A percentile compares a stretch with the other conserved stretches of the same genome.
These are phyloP conservation scores for Coniochaeta ligniaria DNA, from an alignment of 2,329 filamentous ascomycete species.

Conservation along the genomic window DNA sequence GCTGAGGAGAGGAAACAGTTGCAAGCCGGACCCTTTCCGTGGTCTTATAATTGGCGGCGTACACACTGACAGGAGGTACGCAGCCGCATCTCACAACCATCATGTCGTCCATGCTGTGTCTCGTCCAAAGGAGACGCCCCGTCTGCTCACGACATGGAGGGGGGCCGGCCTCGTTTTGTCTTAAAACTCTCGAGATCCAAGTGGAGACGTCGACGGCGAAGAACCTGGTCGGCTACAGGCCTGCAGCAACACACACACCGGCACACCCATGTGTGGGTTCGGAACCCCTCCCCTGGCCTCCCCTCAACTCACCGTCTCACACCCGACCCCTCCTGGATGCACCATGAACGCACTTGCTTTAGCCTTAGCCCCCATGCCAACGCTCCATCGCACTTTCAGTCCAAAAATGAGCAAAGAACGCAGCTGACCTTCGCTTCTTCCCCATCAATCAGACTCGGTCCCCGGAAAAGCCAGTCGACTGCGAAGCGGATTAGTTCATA, in stretches of 20 bases:
- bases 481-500: constrained; percentile 8
- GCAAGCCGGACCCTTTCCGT: not conserved
- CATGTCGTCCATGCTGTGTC: not conserved
- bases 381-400: not conserved
- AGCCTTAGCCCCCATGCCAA: not conserved
- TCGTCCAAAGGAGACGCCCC: not conserved
- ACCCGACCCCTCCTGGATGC: not conserved
- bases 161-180: not conserved
- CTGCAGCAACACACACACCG: not conserved
- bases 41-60: not conserved
- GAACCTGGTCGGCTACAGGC: not conserved
- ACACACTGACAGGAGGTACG: not conserved
- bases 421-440: not conserved
- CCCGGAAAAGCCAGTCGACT: constrained; percentile 1
- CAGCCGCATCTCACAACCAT: not conserved
- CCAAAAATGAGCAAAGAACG: constrained; percentile 2
- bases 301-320: no score
- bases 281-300: not conserved
- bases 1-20: not conserved
- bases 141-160: not conserved
- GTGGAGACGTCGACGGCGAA: not conserved
- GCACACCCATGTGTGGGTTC: not conserved
- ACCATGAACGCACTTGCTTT: no score
- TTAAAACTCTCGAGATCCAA: not conserved
- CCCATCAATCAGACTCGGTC: not conserved